Percentiles rank a stretch among this genome's conserved stretches.
These are phyloP conservation scores for Pyrenochaeta sp. DNA, from an alignment of 2,329 filamentous ascomycete species.

Conservation along the genomic window DNA sequence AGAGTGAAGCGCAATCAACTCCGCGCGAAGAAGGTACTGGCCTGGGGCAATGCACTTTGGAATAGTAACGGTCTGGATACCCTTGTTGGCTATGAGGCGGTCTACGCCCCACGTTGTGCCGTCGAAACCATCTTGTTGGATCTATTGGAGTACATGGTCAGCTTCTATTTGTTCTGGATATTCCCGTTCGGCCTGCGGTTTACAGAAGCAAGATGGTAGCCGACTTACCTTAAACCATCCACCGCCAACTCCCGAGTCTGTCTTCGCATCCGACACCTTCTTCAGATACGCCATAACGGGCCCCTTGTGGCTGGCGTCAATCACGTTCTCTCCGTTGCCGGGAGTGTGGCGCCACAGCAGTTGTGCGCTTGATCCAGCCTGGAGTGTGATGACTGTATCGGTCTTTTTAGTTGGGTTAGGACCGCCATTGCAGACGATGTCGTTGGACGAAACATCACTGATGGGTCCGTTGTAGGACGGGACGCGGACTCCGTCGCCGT, in stretches of 20 bases:
- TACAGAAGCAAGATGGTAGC: too few species aligned
- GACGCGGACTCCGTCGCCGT: neutral
- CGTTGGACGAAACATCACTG: neutral
- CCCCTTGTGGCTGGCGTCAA: neutral
- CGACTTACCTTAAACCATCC: neutral
- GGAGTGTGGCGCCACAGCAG: neutral
- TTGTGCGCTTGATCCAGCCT: neutral
- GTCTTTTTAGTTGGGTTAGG: neutral
- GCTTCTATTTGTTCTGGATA: too few species aligned
- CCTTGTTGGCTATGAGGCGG: constrained; percentile 53
- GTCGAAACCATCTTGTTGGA: too few species aligned
- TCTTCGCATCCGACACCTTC: neutral
- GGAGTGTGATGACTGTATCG: neutral
- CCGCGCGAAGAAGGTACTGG: neutral
- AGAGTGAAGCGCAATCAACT: neutral
- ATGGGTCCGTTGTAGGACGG: neutral
- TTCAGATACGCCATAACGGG: neutral
- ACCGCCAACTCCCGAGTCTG: neutral
- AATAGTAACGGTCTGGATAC: constrained; percentile 47
- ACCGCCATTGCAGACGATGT: neutral
- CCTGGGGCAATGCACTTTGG: neutral
- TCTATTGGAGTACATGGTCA: too few species aligned
- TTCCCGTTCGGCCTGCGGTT: too few species aligned
- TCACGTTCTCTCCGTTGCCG: neutral
- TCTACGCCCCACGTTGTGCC: constrained; percentile 52